Base-by-base conservation (phyloP, 306 rosid genomes). In the Gastrolobium villosum region DNA sequence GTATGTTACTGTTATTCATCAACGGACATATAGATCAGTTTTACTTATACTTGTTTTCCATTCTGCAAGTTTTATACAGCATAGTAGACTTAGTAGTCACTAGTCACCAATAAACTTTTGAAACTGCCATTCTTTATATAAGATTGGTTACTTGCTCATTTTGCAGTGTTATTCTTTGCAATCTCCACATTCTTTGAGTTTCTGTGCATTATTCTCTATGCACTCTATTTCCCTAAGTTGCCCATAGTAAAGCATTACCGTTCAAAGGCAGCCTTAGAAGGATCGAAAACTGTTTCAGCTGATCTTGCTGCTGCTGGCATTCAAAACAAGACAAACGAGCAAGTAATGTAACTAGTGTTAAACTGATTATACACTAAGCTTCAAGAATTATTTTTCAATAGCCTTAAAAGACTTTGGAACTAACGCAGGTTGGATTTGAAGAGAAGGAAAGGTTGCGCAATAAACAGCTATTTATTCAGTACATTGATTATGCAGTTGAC, bases 281-380 rank as follows among this genome's bases (percentile, higher is more conserved):
- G 96, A 83, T 83, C 96, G 7, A 88, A 82, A 86, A 94, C 97
- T 3, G 98, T 91, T 46, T 74, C 90, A 9, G 85, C 97, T 37
- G 97, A 94, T 78, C 94, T 94, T 46, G 93, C 97, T 5, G 95
- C 93, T 34, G 95, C 82, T 4, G 95, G 98, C 36, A 66, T 88
- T 72, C 79, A 66, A n/a, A 36, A 82, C 1, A 50, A 80, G 15
- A 6, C 61, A 65, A 82, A 74, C 52, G 50, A 48, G 3, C 85
- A 49, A 78, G 94, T 90, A 87, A 32, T 78, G 52, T 39, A 50
- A 53, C 31, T 31, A 72, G 20, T 63, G 36, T 43, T 61, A 64
- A 71, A n/a, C 13, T 37, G 10, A 52, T 6, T 1, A 15, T 35
- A 20, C 10, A 32, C 32, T 46, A 14, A 6, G 11, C 56, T 59